Percentiles rank a stretch among this genome's conserved stretches.
phyloP scores from a whole-genome alignment of 139 green algal species.

The Desmodesmus armatus region DNA sequence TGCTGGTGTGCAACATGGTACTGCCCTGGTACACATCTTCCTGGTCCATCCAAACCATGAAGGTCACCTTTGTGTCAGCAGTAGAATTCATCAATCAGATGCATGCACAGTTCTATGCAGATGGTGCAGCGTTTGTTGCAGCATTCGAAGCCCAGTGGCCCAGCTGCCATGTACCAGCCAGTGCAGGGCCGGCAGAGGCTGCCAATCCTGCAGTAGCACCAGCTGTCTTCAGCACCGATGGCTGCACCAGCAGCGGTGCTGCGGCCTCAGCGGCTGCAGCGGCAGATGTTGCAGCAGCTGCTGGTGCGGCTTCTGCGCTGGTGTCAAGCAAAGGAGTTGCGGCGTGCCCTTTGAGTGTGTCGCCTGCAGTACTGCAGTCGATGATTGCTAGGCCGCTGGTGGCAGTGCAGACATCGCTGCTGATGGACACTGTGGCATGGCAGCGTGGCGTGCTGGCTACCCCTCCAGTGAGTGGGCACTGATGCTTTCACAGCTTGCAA shows the following conservation, averaged over 20 bases:
- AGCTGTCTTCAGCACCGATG: background rate
- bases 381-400: slow-evolving; percentile 23
- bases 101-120: background rate
- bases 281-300: slow-evolving; percentile 3
- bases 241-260: background rate
- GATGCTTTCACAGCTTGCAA: too few species aligned
- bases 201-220: background rate
- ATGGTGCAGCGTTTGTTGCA: background rate
- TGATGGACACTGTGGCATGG: slow-evolving; percentile 43
- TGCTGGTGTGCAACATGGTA: slow-evolving; percentile 40
- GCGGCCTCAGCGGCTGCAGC: background rate
- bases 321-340: background rate
- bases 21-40: slow-evolving; percentile 52
- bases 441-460: slow-evolving; percentile 47
- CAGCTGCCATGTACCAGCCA: background rate
- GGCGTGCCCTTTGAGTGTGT: background rate
- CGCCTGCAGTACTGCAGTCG: background rate
- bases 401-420: slow-evolving; percentile 40
- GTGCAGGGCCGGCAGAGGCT: background rate
- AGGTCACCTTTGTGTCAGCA: background rate
- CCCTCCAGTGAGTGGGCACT: slow-evolving; percentile 40
- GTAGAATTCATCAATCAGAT: slow-evolving; percentile 1
- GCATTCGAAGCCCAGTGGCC: background rate
- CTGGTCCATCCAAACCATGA: slow-evolving; percentile 32
- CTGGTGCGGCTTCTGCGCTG: background rate